Evolutionary conservation across 2,329 filamentous ascomycete species (phyloP).

Genomic region (Zalaria obscura): DNA sequence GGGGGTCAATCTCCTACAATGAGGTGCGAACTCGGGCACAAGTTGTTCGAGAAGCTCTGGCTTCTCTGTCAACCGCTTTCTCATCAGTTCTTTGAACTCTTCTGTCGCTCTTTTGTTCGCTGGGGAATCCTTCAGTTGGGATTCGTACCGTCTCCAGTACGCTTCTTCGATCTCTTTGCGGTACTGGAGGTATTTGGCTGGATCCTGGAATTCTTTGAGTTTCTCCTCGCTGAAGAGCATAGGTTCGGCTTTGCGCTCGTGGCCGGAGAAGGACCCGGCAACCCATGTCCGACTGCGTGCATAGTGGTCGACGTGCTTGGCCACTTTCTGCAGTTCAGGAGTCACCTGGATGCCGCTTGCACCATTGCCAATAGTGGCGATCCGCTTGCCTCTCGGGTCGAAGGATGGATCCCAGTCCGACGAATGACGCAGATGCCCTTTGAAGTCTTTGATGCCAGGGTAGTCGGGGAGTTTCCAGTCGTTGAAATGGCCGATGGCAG

Average conservation of each 20-base stretch:
- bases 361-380: slow-evolving; percentile 29
- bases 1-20: slow-evolving; percentile 30
- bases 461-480: slow-evolving; percentile 49
- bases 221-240: slow-evolving; percentile 42
- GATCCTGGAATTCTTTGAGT: slow-evolving; percentile 43
- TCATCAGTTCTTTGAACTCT: slow-evolving; percentile 29
- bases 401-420: slow-evolving; percentile 20
- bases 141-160: slow-evolving; percentile 39
- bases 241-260: slow-evolving; percentile 37
- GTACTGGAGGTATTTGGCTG: slow-evolving; percentile 41
- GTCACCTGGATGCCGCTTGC: slow-evolving; percentile 26
- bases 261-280: slow-evolving; percentile 42
- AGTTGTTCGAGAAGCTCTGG: slow-evolving; percentile 24
- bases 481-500: slow-evolving; percentile 52
- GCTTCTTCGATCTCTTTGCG: slow-evolving; percentile 32
- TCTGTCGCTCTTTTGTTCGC: slow-evolving; percentile 13
- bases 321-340: slow-evolving; percentile 35
- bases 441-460: slow-evolving; percentile 24
- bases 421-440: slow-evolving; percentile 24
- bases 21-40: slow-evolving; percentile 25
- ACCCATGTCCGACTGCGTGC: slow-evolving; percentile 55
- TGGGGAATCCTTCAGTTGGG: slow-evolving; percentile 22
- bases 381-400: slow-evolving; percentile 21
- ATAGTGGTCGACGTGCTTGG: slow-evolving; percentile 45
- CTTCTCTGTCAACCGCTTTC: slow-evolving; percentile 34